phyloP scores from a whole-genome alignment of 352 stramenopile species.

The Globisporangium apiculatum region DNA sequence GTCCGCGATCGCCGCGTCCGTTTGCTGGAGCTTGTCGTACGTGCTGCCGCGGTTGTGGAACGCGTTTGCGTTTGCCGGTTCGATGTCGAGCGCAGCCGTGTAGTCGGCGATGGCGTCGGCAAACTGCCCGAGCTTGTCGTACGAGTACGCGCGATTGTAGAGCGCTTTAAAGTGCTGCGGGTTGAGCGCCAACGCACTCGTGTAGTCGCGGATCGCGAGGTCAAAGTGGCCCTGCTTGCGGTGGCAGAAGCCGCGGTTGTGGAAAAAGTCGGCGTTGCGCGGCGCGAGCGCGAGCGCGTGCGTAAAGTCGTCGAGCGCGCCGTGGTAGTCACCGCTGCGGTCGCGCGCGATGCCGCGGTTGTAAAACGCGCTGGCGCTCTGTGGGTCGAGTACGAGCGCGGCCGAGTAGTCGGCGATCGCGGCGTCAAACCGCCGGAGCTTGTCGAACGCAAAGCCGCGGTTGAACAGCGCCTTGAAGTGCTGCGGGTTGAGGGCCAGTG shows the following conservation, averaged over 20 bases:
- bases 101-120: slow-evolving; percentile 72
- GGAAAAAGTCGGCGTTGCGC: slow-evolving; percentile 73
- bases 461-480: slow-evolving; percentile 91
- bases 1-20: slow-evolving; percentile 50
- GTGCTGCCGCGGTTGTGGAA: slow-evolving; percentile 83
- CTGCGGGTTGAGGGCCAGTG: slow-evolving; percentile 55
- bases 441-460: slow-evolving; percentile 82
- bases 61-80: slow-evolving; percentile 71
- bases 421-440: slow-evolving; percentile 63
- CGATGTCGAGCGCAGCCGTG: slow-evolving; percentile 51
- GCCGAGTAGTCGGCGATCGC: slow-evolving; percentile 76
- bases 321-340: slow-evolving; percentile 73
- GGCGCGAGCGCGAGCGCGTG: slow-evolving; percentile 68
- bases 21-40: slow-evolving; percentile 66
- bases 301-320: slow-evolving; percentile 80
- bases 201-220: slow-evolving; percentile 75
- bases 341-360: slow-evolving; percentile 83
- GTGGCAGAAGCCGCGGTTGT: slow-evolving; percentile 82
- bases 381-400: slow-evolving; percentile 55
- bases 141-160: slow-evolving; percentile 86
- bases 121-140: slow-evolving; percentile 72
- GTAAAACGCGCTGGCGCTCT: slow-evolving; percentile 76
- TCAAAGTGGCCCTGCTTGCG: slow-evolving; percentile 77
- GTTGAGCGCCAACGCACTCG: slow-evolving; percentile 57
- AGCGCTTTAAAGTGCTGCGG: slow-evolving; percentile 82